These are phyloP conservation scores for Strobilomyces echinocephalus DNA, from an alignment of 768 basidiomycete genomes.

Conservation along the genomic window DNA sequence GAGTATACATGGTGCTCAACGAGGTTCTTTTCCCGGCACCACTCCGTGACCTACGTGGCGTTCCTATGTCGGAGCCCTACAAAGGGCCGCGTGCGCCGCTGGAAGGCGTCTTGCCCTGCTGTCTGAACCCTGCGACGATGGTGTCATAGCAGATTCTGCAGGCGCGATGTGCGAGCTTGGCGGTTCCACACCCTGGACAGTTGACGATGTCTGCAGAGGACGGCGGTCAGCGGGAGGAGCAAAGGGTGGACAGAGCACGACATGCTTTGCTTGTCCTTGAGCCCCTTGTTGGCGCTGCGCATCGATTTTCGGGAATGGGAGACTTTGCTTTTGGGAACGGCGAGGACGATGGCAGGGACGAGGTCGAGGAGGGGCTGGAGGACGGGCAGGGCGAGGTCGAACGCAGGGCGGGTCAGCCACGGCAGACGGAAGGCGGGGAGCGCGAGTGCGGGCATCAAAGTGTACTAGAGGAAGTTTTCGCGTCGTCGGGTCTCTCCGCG, in stretches of 20 bases:
- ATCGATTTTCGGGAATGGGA: constrained; percentile 95
- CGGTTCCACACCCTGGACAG: constrained; percentile 84
- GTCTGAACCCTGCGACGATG: constrained; percentile 24
- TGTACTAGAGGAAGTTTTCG: background rate
- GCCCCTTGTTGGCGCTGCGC: constrained; percentile 89
- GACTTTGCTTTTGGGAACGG: constrained; percentile 91
- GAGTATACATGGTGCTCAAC: background rate
- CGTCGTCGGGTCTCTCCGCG: constrained; percentile 10
- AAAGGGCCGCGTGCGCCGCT: background rate
- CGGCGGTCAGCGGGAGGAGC: constrained; percentile 2
- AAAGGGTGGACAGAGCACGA: background rate
- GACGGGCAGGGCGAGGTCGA: constrained; percentile 34
- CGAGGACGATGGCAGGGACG: constrained; percentile 82
- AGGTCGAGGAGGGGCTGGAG: constrained; percentile 59
- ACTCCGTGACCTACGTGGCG: background rate
- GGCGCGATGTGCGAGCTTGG: constrained; percentile 85
- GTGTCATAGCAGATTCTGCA: constrained; percentile 71
- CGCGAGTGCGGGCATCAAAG: constrained; percentile 39
- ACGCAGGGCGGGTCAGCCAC: constrained; percentile 21
- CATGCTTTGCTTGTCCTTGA: constrained; percentile 89
- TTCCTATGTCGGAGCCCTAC: background rate
- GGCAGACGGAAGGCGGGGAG: constrained; percentile 25
- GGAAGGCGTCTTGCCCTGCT: constrained; percentile 11
- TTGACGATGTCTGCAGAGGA: constrained; percentile 69
- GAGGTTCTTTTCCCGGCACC: background rate